A percentile compares a stretch with the other conserved stretches of the same genome.
Conservation (phyloP, 1,284 basidiomycete species). For the Fomitopsis schrenkii region DNA sequence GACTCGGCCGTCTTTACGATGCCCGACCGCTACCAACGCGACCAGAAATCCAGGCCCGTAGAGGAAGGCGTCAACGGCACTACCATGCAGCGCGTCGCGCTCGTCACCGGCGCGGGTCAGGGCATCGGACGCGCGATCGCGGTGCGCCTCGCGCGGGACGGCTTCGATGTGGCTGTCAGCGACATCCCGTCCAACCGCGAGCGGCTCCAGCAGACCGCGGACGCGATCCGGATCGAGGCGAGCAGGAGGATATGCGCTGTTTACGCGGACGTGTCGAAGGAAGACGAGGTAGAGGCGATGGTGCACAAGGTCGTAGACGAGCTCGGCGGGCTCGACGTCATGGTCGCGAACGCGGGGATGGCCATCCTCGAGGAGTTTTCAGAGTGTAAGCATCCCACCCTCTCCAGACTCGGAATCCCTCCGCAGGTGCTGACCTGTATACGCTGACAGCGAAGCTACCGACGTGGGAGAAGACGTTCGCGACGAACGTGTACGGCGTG, state of each 20-base stretch:
- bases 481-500: slow-evolving; percentile 29
- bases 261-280: slow-evolving; percentile 26
- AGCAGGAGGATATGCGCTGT: slow-evolving; percentile 19
- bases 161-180: slow-evolving; percentile 24
- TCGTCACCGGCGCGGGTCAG: slow-evolving; percentile 8
- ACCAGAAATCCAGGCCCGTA: neutral
- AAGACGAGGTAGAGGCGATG: slow-evolving; percentile 26
- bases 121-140: slow-evolving; percentile 25
- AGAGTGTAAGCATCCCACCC: slow-evolving; percentile 8
- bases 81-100: neutral
- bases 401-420: no score
- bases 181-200: slow-evolving; percentile 21
- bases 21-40: neutral
- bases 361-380: slow-evolving; percentile 18
- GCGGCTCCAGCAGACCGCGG: slow-evolving; percentile 16
- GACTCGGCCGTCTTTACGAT: slow-evolving; percentile 3
- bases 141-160: slow-evolving; percentile 24
- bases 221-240: slow-evolving; percentile 13
- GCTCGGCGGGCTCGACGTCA: slow-evolving; percentile 27
- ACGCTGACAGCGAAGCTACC: neutral
- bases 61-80: neutral
- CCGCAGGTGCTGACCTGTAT: no score
- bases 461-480: slow-evolving; percentile 18
- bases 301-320: slow-evolving; percentile 22
- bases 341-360: slow-evolving; percentile 30